These are phyloP conservation scores for Leccinum disarticulatum DNA, from an alignment of 768 basidiomycete species.

Conservation along the genomic window DNA sequence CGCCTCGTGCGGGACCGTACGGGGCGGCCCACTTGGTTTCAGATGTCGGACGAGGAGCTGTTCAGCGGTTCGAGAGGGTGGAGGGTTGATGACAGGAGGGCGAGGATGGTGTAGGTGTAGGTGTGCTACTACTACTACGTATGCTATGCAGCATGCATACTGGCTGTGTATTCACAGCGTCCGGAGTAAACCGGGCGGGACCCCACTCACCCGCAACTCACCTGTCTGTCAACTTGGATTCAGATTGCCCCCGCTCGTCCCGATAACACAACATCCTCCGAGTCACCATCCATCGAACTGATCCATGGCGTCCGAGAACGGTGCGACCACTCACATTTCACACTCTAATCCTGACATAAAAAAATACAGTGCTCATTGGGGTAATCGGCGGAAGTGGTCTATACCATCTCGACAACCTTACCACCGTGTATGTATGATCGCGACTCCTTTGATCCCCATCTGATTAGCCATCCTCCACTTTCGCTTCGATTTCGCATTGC, in stretches of 20 bases:
- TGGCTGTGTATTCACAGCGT: too few species aligned
- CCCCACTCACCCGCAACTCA: neutral
- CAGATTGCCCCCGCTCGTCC: neutral
- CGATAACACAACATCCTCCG: neutral
- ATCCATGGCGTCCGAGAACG: slow-evolving; percentile 20
- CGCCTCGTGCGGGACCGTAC: too few species aligned
- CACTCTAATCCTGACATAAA: neutral
- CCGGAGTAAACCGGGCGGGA: neutral
- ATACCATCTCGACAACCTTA: slow-evolving; percentile 91
- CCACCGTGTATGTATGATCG: slow-evolving; percentile 63
- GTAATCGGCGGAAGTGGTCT: slow-evolving; percentile 92
- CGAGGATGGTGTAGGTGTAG: too few species aligned
- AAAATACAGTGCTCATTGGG: slow-evolving; percentile 66
- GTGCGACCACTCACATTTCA: neutral
- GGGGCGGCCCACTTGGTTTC: slow-evolving; percentile 12
- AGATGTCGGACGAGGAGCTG: slow-evolving; percentile 4
- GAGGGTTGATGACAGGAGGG: too few species aligned
- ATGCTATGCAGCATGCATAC: too few species aligned
- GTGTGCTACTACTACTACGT: too few species aligned
- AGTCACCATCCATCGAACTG: neutral
- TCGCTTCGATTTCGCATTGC: neutral
- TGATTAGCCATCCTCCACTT: neutral
- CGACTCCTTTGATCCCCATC: neutral
- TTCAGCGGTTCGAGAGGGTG: neutral
- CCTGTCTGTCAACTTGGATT: too few species aligned